Base-by-base conservation (phyloP, 2,329 filamentous ascomycete genomes). In the Fusarium albidum region DNA sequence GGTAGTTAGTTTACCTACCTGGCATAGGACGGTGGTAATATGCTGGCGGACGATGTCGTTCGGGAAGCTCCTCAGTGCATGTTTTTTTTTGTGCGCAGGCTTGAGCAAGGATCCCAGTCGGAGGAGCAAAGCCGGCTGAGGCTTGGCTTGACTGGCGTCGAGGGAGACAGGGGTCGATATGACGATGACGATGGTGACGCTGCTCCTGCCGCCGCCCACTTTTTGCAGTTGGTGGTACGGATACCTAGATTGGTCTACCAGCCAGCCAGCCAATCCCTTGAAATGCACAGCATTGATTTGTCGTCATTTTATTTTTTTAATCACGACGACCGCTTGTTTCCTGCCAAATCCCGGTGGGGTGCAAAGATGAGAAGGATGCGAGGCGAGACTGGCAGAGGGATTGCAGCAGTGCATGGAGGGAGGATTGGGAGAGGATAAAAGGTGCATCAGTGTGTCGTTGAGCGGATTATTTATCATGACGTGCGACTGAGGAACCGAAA, bases 211-310 rank as follows among this genome's bases (percentile, higher is more conserved):
- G 41, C 37, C 52, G 26, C 57, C 57, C 57, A 60, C 57, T 55
- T 61, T 21, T 61, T 55, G 41, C 49, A 54, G 53, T 44, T 60
- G 44, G 49, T 54, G n/a, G n/a, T n/a, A n/a, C n/a, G n/a, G n/a
- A n/a, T n/a, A n/a, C n/a, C n/a, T n/a, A n/a, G n/a, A n/a, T n/a
- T n/a, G n/a, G n/a, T n/a, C n/a, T n/a, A n/a, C n/a, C n/a, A n/a
- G n/a, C 45, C 54, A 43, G 54, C 57, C 58, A 61, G 53, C 53
- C 53, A 61, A 55, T 61, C 53, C 57, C 57, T 59, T 61, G 53
- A 47, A 47, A 61, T 54, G 53, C 44, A 61, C 48, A 38, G 31
- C 50, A 32, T 55, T 61, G 44, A 61, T 58, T 50, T 61, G 41
- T 40, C 42, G 49, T 17, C 26, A 49, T 49, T n/a, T n/a, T n/a